Evolutionary conservation across 2,329 filamentous ascomycete species (phyloP).

Genomic region (Beauveria sp.): DNA sequence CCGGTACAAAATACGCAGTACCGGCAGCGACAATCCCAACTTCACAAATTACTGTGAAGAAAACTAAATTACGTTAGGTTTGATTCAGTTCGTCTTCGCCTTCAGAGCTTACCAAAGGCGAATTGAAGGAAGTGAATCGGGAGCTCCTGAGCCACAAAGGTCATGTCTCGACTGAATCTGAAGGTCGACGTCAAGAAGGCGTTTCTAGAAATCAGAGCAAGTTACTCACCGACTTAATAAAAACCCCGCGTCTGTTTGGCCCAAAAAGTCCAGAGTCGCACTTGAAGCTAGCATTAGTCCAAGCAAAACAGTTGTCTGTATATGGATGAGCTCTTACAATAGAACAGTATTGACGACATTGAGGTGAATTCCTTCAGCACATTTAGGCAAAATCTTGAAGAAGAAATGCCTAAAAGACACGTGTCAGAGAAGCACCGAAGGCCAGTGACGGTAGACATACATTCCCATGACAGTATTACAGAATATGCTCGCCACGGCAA

Average conservation of each 20-base stretch:
- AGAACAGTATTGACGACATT: not conserved
- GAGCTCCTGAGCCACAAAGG: not conserved
- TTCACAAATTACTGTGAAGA: too few relatives aligned
- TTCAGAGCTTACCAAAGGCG: not conserved
- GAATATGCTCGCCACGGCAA: not conserved
- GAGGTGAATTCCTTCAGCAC: not conserved
- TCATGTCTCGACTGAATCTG: constrained; percentile 7
- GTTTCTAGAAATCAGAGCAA: not conserved
- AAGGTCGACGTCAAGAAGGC: not conserved
- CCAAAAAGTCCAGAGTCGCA: not conserved
- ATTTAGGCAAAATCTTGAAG: not conserved
- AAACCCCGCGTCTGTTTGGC: not conserved
- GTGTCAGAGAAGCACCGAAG: not conserved
- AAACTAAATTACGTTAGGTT: constrained; percentile 20
- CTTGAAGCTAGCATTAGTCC: not conserved
- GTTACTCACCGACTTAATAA: not conserved
- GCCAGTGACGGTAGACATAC: not conserved
- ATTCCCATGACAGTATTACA: not conserved
- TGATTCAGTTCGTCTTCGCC: constrained; percentile 24
- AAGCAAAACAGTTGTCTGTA: not conserved
- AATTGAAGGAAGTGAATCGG: not conserved
- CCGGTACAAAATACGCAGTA: too few relatives aligned
- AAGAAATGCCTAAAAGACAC: not conserved
- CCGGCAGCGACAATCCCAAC: too few relatives aligned
- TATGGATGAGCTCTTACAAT: not conserved